phyloP scores from a whole-genome alignment of 2,329 filamentous ascomycete genomes.

The Lizonia empirigonia region DNA sequence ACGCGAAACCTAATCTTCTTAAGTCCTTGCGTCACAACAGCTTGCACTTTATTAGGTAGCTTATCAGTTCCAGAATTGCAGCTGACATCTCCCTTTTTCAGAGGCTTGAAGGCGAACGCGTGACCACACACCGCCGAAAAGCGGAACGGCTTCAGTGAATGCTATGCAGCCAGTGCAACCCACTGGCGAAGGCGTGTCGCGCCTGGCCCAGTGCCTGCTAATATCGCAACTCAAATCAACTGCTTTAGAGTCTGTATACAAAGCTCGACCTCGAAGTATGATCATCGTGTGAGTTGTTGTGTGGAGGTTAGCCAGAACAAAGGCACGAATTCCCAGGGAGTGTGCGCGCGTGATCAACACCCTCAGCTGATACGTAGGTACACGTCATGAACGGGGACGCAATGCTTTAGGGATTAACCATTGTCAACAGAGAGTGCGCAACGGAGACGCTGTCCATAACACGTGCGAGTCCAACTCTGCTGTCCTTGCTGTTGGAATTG shows the following conservation, averaged over 20 bases:
- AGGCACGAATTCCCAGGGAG: not conserved
- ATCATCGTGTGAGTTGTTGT: not conserved
- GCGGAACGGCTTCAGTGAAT: not conserved
- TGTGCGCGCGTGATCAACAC: slow-evolving; percentile 4
- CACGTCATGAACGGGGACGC: not conserved
- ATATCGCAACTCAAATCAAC: not conserved
- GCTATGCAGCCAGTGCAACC: not conserved
- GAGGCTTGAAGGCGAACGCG: not conserved
- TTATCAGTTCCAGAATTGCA: not conserved
- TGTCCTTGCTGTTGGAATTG: not conserved
- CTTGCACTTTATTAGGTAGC: too few species aligned
- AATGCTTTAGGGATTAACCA: not conserved
- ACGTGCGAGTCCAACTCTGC: not conserved
- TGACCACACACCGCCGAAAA: not conserved
- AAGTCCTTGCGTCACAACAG: too few species aligned
- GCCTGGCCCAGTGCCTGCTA: not conserved
- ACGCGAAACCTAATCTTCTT: too few species aligned
- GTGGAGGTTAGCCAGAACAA: not conserved
- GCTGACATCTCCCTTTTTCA: not conserved
- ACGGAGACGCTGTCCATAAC: not conserved
- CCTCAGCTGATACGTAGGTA: slow-evolving; percentile 1
- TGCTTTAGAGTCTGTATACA: not conserved
- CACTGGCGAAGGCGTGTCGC: not conserved
- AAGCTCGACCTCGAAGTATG: not conserved
- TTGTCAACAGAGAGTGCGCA: not conserved